Base-by-base conservation (phyloP, 441 rosid species). In the Pelargonium cotyledonis region DNA sequence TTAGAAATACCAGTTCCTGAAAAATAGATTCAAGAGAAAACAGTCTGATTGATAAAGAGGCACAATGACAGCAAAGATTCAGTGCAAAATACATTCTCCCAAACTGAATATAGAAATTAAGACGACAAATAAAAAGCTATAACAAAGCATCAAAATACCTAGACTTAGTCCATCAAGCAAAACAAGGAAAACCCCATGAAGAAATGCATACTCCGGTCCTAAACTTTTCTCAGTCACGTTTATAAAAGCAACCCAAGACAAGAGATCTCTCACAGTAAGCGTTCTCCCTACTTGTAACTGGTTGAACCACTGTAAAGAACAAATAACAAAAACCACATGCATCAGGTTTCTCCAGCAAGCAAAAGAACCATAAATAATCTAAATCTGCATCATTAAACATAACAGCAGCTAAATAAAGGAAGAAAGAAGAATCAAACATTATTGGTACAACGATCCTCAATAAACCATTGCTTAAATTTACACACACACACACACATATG, bases 131-230 rank as follows among this genome's bases (percentile, higher is more conserved):
- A n/a, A 53, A 51, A 53, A 53, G 19, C 23, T 53, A 53, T 4
- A 21, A 26, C 6, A 65, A 47, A 57, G 55, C 14, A 68, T 51
- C 63, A 35, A 57, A 63, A 60, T 85, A 93, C 98, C 99, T 82
- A 95, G 79, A 81, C 89, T 84, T 66, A 95, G 69, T 71, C 99
- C 99, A 85, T 92, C 99, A 68, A 95, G 95, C 82, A 95, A 78
- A 84, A 86, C 87, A 71, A 95, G 99, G 83, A 92, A 95, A 76
- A 85, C 87, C 62, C 99, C 99, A 76, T 95, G 99, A 67, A 90
- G 79, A 63, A 89, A 81, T 23, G 96, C 89, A 79, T 70, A 72
- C 71, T 81, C 85, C 65, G 83, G 73, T 79, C 85, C 95, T 73
- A 95, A 79, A 77, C 76, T 80, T 82, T 70, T 81, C 73, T 74